Percentiles rank a stretch among this genome's conserved stretches.
Conservation (phyloP, 805 yeast genomes). For the Cyberlindnera veronae region DNA sequence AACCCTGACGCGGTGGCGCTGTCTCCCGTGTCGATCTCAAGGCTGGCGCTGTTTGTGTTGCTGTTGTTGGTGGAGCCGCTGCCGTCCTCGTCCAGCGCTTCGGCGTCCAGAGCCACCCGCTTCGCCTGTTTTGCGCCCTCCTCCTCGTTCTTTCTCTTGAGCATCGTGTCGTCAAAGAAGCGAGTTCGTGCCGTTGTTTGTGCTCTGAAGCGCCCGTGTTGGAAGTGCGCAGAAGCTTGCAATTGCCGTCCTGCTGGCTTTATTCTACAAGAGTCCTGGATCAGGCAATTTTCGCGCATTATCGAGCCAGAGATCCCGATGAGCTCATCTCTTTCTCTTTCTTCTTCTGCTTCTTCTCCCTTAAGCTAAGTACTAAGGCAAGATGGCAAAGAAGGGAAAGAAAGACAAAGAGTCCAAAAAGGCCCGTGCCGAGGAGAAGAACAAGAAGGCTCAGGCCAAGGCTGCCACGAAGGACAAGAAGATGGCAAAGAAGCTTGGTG, state of each 20-base stretch:
- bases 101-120: slow-evolving; percentile 69
- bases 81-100: slow-evolving; percentile 38
- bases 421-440: slow-evolving; percentile 81
- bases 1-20: background rate
- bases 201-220: background rate
- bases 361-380: too few relatives aligned
- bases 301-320: too few relatives aligned
- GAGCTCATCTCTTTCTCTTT: slow-evolving; percentile 1
- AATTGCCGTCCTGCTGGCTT: too few relatives aligned
- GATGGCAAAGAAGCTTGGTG: slow-evolving; percentile 68
- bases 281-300: background rate
- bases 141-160: slow-evolving; percentile 70
- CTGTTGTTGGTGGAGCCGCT: background rate
- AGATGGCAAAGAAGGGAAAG: slow-evolving; percentile 85
- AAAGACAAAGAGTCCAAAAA: slow-evolving; percentile 89
- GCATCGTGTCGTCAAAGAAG: slow-evolving; percentile 8
- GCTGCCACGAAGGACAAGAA: slow-evolving; percentile 74
- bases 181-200: background rate
- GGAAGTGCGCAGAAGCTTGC: background rate
- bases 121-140: slow-evolving; percentile 39
- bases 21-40: slow-evolving; percentile 10
- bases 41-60: slow-evolving; percentile 2
- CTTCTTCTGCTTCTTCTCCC: too few relatives aligned
- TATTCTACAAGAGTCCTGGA: too few relatives aligned
- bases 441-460: slow-evolving; percentile 69